phyloP scores from a whole-genome alignment of 1,139 yeast species.

The Suhomyces choctaworum region DNA sequence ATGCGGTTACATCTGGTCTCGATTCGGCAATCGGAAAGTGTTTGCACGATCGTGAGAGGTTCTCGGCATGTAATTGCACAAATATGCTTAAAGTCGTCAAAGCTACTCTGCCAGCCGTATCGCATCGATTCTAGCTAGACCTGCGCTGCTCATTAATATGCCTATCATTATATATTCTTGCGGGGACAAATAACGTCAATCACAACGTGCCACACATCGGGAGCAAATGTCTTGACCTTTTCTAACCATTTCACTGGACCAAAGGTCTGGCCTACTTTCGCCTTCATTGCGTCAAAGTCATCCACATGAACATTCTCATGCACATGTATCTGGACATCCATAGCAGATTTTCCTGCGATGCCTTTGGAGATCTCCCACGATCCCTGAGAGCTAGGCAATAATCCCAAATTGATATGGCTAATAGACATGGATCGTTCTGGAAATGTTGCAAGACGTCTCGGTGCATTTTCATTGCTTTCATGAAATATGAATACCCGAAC shows the following conservation, averaged over 20 bases:
- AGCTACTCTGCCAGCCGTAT: no score
- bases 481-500: conserved; percentile 46
- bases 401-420: conserved; percentile 73
- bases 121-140: no score
- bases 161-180: no score
- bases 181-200: conserved; percentile 55
- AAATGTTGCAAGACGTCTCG: conserved; percentile 38
- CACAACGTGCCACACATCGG: conserved; percentile 80
- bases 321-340: conserved; percentile 10
- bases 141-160: no score
- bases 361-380: conserved; percentile 56
- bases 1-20: no score
- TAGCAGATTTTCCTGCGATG: conserved; percentile 12
- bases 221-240: conserved; percentile 81
- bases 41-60: no score
- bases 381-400: conserved; percentile 66
- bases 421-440: conserved; percentile 25
- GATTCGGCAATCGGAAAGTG: no score
- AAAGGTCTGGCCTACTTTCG: conserved; percentile 14
- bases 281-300: conserved; percentile 39
- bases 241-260: conserved; percentile 40
- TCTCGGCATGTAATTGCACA: no score
- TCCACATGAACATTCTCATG: conserved; percentile 69
- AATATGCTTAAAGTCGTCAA: no score
- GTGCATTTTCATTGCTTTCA: conserved; percentile 60